Evolutionary conservation across 2,329 filamentous ascomycete species (phyloP), one percentile per base, ranked within the genome.

Genomic region (Diaporthe batatas): DNA sequence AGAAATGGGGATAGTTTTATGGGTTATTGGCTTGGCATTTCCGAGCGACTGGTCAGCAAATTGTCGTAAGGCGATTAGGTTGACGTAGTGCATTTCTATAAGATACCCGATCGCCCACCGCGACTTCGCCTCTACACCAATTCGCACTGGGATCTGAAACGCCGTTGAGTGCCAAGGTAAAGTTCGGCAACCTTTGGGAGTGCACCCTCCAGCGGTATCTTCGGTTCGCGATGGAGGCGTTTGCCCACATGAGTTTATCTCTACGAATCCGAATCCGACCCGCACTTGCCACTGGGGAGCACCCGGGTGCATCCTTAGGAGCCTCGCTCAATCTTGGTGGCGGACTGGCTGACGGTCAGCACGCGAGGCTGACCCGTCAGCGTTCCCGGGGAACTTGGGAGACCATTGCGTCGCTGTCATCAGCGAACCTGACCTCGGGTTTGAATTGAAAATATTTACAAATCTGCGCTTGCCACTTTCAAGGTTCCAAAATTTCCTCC

Each of bases 1-100:
- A 65, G 42, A 65, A 65, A 65, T 51, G 59, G 59, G 59, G 25
- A 65, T 34, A 65, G 59, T 23, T 49, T 65, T 49, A 65, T 65
- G 44, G 6, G 0, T 36, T 36, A 11, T 49, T 65, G 44, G 21
- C 42, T 49, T 65, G 59, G 42, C 42, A 23, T 23, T 1, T 25
- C 12, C 18, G 1, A 29, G 11, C 16, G 25, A 2, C 59, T 42
- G 59, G 59, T 65, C 59, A 65, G 59, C 59, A 65, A 3, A 36
- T 25, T 16, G 3, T 23, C 25, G 12, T 49, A 18, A 65, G 21
- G 3, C 29, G 44, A 11, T 6, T 1, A 11, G 23, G 11, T 42
- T 65, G 59, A 65, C 59, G 29, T 5, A 12, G 11, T 6, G 18
- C 12, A 29, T 23, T 65, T 16, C 11, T 65, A 65, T 47, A 64